These are phyloP conservation scores for Amanita pallidorosea DNA, from an alignment of 768 basidiomycete genomes.

Conservation along the genomic window DNA sequence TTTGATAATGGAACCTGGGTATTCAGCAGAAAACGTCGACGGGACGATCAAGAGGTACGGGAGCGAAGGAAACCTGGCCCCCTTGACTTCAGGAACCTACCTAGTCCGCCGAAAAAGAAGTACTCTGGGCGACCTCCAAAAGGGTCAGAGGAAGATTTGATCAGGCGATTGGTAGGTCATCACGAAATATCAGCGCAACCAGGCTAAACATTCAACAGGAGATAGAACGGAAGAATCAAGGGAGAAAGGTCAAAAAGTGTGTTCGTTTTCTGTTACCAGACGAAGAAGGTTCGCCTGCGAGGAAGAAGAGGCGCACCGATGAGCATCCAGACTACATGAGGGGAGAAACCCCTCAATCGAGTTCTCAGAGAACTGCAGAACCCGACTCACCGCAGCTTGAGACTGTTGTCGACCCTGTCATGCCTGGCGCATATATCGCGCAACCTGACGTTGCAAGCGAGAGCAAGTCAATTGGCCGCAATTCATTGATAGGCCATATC, in stretches of 20 bases:
- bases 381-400: not conserved
- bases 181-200: not conserved
- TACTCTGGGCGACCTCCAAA: slow-evolving; percentile 1
- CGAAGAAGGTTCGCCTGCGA: not conserved
- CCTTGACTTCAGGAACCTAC: not conserved
- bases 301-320: not conserved
- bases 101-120: slow-evolving; percentile 7
- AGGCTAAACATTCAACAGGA: not conserved
- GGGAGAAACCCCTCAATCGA: not conserved
- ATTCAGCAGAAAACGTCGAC: not conserved
- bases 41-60: not conserved
- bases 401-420: not conserved
- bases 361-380: not conserved
- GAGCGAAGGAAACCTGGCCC: not conserved
- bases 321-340: not conserved
- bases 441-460: not conserved
- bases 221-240: not conserved
- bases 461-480: not conserved
- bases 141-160: slow-evolving; percentile 9
- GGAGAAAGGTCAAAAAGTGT: not conserved
- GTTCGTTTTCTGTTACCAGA: slow-evolving; percentile 1
- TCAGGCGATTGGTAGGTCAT: slow-evolving; percentile 5
- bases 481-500: not conserved
- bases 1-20: not conserved
- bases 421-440: not conserved